These are phyloP conservation scores for Theileria annulata DNA, from an alignment of 169 alveolate species.

Conservation along the genomic window DNA sequence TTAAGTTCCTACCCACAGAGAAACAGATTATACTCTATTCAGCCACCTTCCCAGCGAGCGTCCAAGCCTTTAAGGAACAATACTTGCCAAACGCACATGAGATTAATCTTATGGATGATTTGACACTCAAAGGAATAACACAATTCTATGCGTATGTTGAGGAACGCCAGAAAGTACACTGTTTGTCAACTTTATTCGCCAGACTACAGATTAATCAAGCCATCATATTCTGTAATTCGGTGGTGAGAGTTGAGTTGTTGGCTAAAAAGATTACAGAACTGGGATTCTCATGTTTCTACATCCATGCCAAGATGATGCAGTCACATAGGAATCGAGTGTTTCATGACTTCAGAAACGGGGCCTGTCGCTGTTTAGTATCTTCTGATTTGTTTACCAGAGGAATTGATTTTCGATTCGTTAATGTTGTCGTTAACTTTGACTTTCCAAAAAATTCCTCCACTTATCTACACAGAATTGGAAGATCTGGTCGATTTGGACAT, in stretches of 20 bases:
- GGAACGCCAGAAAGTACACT: constrained; percentile 97
- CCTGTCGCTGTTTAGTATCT: constrained; percentile 91
- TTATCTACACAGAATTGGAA: constrained; percentile 95
- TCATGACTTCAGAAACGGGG: constrained; percentile 97
- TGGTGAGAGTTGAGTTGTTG: constrained; percentile 96
- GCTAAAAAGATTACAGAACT: constrained; percentile 98
- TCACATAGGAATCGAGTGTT: constrained; percentile 94
- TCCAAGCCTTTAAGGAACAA: constrained; percentile 92
- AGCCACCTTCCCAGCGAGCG: constrained; percentile 99
- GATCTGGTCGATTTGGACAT: constrained; percentile 98
- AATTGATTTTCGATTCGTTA: constrained; percentile 96
- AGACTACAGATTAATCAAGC: constrained; percentile 96
- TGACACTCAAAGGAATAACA: constrained; percentile 97
- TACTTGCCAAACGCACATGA: constrained; percentile 95
- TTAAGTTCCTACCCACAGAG: constrained; percentile 90
- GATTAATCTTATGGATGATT: constrained; percentile 97
- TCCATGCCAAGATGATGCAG: constrained; percentile 98
- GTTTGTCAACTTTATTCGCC: constrained; percentile 94
- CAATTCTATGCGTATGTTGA: constrained; percentile 98
- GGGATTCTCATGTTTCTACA: constrained; percentile 97
- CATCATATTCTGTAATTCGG: constrained; percentile 97
- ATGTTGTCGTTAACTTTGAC: constrained; percentile 98
- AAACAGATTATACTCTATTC: constrained; percentile 94
- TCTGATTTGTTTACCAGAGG: constrained; percentile 99
- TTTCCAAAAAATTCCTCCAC: constrained; percentile 96